Evolutionary conservation across 1,284 basidiomycete species (phyloP).

Genomic region (Boletus sp.): DNA sequence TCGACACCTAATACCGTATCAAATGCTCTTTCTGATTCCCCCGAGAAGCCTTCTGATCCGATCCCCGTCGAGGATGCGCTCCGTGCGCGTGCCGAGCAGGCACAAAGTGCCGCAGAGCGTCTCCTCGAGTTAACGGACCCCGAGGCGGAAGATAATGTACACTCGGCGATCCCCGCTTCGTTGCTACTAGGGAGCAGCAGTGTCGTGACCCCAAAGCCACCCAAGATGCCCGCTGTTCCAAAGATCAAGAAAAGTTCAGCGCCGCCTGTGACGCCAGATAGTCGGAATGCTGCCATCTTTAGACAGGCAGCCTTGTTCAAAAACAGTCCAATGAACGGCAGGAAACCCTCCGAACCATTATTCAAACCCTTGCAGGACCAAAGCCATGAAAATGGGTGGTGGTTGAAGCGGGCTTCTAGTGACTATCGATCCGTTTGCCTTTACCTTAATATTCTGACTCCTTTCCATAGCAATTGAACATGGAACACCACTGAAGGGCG

Average conservation of each 20-base stretch:
- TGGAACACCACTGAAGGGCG: conserved; percentile 41
- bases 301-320: conserved; percentile 74
- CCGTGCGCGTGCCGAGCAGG: conserved; percentile 82
- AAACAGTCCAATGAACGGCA: conserved; percentile 66
- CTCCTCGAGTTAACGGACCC: conserved; percentile 77
- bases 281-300: conserved; percentile 56
- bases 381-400: conserved; percentile 72
- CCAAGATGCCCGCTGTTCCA: conserved; percentile 25
- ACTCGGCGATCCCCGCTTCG: conserved; percentile 56
- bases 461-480: conserved; percentile 48
- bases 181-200: conserved; percentile 49
- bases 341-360: conserved; percentile 47
- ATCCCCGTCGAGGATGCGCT: conserved; percentile 77
- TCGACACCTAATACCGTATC: conserved; percentile 50
- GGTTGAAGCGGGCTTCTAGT: conserved; percentile 70
- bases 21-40: conserved; percentile 57
- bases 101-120: conserved; percentile 81
- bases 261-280: conserved; percentile 62
- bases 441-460: conserved; percentile 15
- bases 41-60: conserved; percentile 37
- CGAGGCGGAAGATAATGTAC: conserved; percentile 55
- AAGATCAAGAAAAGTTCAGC: conserved; percentile 27
- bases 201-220: conserved; percentile 39
- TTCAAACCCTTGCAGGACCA: conserved; percentile 62
- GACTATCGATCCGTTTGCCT: conserved; percentile 13